Base-by-base conservation (phyloP, 768 basidiomycete genomes). In the Suillus discolor region DNA sequence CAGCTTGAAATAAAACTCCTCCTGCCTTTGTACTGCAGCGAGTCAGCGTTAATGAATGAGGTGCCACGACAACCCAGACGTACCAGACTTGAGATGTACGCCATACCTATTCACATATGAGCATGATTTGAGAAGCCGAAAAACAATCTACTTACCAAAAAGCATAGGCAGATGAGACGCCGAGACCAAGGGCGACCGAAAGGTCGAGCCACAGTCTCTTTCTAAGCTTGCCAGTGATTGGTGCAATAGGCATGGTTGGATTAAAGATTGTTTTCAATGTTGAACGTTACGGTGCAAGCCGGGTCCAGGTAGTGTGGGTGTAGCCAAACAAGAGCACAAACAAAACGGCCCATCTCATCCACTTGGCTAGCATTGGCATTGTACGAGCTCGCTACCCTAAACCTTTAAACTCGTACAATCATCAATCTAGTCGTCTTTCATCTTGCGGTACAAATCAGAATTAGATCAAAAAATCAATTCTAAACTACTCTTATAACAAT, bases 161-260 rank as follows among this genome's bases (percentile, higher is more conserved):
- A 3, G 85, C 85, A 73, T 94, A 96, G 39, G 86, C 94, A 13
- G 84, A 82, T 57, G 87, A 82, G 63, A 89, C 69, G 34, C 94
- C 95, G 61, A 97, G 85, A 70, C 92, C 94, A 53, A 96, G 75
- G 45, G 87, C 85, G 71, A 86, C 82, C 57, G 87, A 83, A 68
- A 97, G 71, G 75, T 97, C 96, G 68, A 94, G 87, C 88, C 93
- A 93, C 79, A 96, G 88, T 72, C 89, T 84, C 81, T 96, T 97
- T 82, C 95, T 92, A 81, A 96, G 91, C 82, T 87, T 94, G 77
- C 95, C 95, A 61, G 92, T 92, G 79, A 97, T 95, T 71, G 95
- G 94, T 67, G 93, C 90, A 76, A 97, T 91, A 74, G 92, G 78
- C 92, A 94, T 94, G 66, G 70, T 77, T 60, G 31, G 62, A 55